Percentiles rank a stretch among this genome's conserved stretches.
Evolutionary conservation across 306 rosid species (phyloP).

Genomic region (Delonix regia): DNA sequence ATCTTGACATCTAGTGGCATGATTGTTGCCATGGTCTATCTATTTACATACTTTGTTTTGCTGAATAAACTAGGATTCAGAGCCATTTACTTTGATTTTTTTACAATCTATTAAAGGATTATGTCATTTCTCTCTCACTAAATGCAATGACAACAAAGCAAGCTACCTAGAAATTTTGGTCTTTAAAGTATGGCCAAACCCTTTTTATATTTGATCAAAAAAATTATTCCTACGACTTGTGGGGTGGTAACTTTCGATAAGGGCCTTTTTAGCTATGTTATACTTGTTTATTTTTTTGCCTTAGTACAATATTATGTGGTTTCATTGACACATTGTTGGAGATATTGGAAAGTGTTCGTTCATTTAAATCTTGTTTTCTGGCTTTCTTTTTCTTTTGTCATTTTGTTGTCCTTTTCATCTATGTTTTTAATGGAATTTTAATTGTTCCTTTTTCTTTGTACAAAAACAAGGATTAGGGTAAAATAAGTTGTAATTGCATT

Average conservation of each 20-base stretch:
- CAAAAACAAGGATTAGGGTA: neutral
- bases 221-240: neutral
- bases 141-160: too few relatives aligned
- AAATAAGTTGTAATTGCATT: neutral
- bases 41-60: too few relatives aligned
- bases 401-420: conserved; percentile 3
- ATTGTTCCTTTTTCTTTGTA: conserved; percentile 1
- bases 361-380: neutral
- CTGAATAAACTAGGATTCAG: too few relatives aligned
- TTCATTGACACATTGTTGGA: neutral
- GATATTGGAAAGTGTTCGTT: too few relatives aligned
- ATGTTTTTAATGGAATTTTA: conserved; percentile 13
- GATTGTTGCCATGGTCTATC: too few relatives aligned
- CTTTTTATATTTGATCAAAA: neutral
- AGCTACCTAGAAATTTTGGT: too few relatives aligned
- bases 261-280: neutral
- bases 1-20: too few relatives aligned
- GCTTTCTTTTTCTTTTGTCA: conserved; percentile 13
- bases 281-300: too few relatives aligned
- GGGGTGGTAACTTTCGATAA: neutral
- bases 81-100: too few relatives aligned
- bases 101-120: neutral
- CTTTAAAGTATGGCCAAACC: neutral
- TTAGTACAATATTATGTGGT: neutral
- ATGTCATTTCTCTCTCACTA: neutral